Base-by-base conservation (phyloP, 1,284 basidiomycete genomes). In the Trichosporon coremiiforme region DNA sequence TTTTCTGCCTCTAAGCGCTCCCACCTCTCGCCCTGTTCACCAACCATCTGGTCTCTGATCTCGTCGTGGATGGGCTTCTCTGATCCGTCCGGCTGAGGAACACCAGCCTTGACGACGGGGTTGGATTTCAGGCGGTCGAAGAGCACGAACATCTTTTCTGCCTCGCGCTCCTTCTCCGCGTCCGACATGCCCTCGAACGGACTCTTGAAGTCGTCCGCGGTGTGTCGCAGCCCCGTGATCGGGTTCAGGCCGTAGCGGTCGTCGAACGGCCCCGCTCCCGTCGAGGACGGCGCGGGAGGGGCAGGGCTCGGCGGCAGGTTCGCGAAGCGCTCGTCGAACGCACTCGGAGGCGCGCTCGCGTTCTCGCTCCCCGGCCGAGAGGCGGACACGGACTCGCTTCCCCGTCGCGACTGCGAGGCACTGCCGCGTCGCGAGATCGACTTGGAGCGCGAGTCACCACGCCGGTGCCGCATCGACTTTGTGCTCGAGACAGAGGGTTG, bases 81-180 rank as follows among this genome's bases (percentile, higher is more conserved):
- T 9, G 74, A 69, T 4, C 68, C 73, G 5, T 69, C 69, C 0
- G 70, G 55, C 17, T 75, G 74, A 1, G 81, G 80, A 63, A 78
- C 79, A 33, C 77, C 77, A 0, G 80, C 74, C 12, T 68, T 73
- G 38, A 86, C 81, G 2, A 85, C 80, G 1, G 84, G 85, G 67
- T 85, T 90, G 80, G 86, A 88, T 80, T 94, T 91, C 75, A 97
- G 85, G 65, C 94, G 85, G 73, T 96, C 92, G 78, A 98, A 97
- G 20, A 97, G 85, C 29, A 91, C 89, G 78, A 96, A 93, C 60
- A 98, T 85, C 78, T 90, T 90, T 84, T 96, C 94, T 62, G 94
- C 91, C 84, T 98, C 95, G 15, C 85, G 85, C 78, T 95, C 92
- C 81, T 94, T 95, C 85, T 97, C 94, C 78, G 94, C 94, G 22